These are phyloP conservation scores for Abelmoschus esculentus DNA, from an alignment of 345 rosid genomes.

Conservation along the genomic window DNA sequence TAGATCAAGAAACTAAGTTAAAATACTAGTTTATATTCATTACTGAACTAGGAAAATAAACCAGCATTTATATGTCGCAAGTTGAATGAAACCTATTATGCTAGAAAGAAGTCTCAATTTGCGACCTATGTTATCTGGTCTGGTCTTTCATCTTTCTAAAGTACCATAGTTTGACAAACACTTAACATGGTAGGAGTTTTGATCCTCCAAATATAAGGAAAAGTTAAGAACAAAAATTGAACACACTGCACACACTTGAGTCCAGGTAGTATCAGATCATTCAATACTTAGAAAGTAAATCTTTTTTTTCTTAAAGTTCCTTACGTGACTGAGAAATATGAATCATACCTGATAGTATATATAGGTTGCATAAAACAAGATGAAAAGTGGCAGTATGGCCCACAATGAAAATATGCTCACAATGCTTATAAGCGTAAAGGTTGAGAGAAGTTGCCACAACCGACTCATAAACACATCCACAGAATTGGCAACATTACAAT, in stretches of 20 bases:
- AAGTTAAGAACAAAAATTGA: background rate
- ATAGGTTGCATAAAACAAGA: conserved; percentile 82
- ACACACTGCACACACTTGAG: background rate
- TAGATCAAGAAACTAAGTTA: background rate
- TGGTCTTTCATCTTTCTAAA: background rate
- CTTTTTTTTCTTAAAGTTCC: background rate
- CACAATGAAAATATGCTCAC: conserved; percentile 89
- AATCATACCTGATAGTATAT: conserved; percentile 79
- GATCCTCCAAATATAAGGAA: background rate
- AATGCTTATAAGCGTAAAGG: conserved; percentile 75
- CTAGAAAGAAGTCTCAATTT: background rate
- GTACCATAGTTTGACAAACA: background rate
- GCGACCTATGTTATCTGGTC: background rate
- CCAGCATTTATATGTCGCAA: background rate
- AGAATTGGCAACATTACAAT: conserved; percentile 59
- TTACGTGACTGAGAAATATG: background rate
- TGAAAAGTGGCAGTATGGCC: conserved; percentile 87
- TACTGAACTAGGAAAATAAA: background rate
- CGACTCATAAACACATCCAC: conserved; percentile 68
- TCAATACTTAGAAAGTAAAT: background rate
- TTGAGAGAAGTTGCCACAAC: conserved; percentile 80
- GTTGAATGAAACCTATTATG: background rate
- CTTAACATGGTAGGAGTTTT: background rate
- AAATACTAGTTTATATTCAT: background rate
- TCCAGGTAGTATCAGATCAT: background rate